phyloP scores from a whole-genome alignment of 106 monocot species.

The Dendrobium chrysotoxum region DNA sequence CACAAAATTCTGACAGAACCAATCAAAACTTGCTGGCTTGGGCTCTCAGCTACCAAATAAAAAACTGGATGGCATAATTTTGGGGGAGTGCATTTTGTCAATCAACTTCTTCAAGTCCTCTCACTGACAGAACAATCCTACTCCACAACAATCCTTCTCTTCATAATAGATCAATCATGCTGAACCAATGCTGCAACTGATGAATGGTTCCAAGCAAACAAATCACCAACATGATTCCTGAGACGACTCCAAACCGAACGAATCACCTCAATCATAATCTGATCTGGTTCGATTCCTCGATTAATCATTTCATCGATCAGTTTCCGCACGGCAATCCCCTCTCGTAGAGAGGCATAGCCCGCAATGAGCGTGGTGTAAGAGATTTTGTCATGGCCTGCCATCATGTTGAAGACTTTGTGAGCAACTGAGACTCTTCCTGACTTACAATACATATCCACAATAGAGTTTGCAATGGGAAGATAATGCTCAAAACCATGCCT shows the following conservation, averaged over 20 bases:
- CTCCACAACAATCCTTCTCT: too few relatives aligned
- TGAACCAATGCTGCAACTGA: neutral
- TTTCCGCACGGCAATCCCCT: constrained; percentile 30
- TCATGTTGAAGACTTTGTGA: constrained; percentile 30
- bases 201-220: neutral
- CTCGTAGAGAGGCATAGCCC: constrained; percentile 46
- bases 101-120: too few relatives aligned
- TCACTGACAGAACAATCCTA: constrained; percentile 32
- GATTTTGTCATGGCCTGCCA: constrained; percentile 20
- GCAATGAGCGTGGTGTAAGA: constrained; percentile 43
- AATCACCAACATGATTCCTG: constrained; percentile 8
- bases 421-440: constrained; percentile 33
- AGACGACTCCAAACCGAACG: constrained; percentile 50
- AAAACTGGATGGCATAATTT: too few relatives aligned
- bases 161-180: constrained; percentile 33
- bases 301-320: constrained; percentile 39
- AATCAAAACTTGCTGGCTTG: too few relatives aligned
- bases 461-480: constrained; percentile 24
- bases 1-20: too few relatives aligned
- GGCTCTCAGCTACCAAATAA: too few relatives aligned
- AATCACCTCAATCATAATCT: constrained; percentile 36
- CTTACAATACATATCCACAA: constrained; percentile 51
- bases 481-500: constrained; percentile 20
- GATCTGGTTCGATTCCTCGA: constrained; percentile 34
- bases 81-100: too few relatives aligned